These are phyloP conservation scores for Eremothecium sinecaudum DNA, from an alignment of 1,139 yeast genomes.

Conservation along the genomic window DNA sequence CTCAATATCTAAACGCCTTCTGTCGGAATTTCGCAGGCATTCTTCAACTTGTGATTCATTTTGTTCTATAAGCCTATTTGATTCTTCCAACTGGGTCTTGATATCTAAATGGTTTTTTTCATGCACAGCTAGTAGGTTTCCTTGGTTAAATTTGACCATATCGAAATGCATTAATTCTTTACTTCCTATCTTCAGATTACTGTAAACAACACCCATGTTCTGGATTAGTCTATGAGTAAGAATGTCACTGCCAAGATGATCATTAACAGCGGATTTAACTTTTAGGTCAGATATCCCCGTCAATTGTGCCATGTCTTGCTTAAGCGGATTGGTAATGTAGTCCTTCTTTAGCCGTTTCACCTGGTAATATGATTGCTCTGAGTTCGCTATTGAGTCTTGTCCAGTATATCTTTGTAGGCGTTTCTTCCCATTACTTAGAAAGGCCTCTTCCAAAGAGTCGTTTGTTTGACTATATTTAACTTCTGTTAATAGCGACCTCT, in stretches of 20 bases:
- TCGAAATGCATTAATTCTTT: conserved; percentile 27
- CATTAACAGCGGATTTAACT: conserved; percentile 19
- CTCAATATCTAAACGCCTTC: conserved; percentile 35
- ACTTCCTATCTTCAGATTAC: conserved; percentile 23
- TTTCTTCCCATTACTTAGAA: conserved; percentile 20
- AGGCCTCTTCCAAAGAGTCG: conserved; percentile 24
- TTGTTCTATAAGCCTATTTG: conserved; percentile 12
- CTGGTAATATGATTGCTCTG: conserved; percentile 41
- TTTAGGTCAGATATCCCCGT: conserved; percentile 46
- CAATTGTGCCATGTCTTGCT: conserved; percentile 45
- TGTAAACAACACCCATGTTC: conserved; percentile 31
- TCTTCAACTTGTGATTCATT: conserved; percentile 18
- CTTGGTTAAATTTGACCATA: conserved; percentile 17
- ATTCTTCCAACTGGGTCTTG: conserved; percentile 8
- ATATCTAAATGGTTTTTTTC: conserved; percentile 17
- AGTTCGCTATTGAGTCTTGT: conserved; percentile 7
- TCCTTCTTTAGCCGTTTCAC: conserved; percentile 59
- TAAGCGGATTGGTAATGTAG: conserved; percentile 57
- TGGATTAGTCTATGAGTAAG: conserved; percentile 44
- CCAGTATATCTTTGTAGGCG: conserved; percentile 18
- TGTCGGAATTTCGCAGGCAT: conserved; percentile 31
- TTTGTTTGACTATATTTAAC: conserved; percentile 46
- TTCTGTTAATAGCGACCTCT: conserved; percentile 67
- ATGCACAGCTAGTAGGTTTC: conserved; percentile 17
- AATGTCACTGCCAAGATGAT: conserved; percentile 31